Base-by-base conservation (phyloP, 2,329 filamentous ascomycete species). In the Neonectria ditissima region DNA sequence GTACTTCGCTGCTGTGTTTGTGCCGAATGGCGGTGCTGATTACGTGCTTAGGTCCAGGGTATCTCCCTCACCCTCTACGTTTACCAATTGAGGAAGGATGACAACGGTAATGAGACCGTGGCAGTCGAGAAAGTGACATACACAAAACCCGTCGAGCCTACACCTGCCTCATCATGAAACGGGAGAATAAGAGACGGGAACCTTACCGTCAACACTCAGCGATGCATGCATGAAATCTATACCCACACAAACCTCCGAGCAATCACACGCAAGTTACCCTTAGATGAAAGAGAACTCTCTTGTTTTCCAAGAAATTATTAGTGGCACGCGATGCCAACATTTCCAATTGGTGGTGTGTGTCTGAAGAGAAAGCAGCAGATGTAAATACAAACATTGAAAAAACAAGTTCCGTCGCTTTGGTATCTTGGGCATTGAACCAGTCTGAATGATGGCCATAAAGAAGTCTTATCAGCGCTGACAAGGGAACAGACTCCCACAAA, bases 61-160 rank as follows among this genome's bases (percentile, higher is more conserved):
- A 97, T 97, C 77, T 97, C 97, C 16, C 86, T 98, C 69, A 97
- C 97, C 63, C 85, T 98, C 53, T 98, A 98, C 78, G 95, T 98
- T 56, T 98, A 98, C 77, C 92, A 94, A 78, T 80, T 94, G 74
- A 88, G 90, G 77, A 93, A 91, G 76, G 91, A 93, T 72, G 89
- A 87, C 60, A 90, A 92, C 69, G 92, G 92, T 16, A 87, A 87
- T 37, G 92, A 94, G 79, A 93, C 90, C 63, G 92, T 95, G 48
- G 91, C 90, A 16, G 92, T 95, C 44, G 92, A 95, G 78, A 95
- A 95, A 82, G 91, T 95, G 66, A 94, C 92, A 54, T 95, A 92
- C 78, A 92, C 92, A 73, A 94, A 94, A 82, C 90, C 90, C 41
- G 87, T 89, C 59, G 86, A 89, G 70, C 85, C 87, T 34, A 81